Conservation (phyloP, 2,329 filamentous ascomycete species). For the Sporothrix protearum region DNA sequence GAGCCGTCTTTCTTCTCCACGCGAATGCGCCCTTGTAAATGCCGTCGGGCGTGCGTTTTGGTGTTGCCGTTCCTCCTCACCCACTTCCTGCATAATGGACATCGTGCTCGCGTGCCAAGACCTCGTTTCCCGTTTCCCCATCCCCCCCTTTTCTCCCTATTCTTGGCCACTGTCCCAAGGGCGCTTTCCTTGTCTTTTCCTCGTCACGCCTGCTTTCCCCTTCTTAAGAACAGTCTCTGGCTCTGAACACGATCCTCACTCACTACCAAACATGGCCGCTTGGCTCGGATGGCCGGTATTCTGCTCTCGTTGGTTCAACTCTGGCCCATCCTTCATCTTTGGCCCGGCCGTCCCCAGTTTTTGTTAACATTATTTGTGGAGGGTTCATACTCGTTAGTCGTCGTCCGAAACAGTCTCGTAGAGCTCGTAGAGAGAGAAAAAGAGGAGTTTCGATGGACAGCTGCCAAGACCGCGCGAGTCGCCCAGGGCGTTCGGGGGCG, state of each 20-base stretch:
- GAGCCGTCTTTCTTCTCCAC: not conserved
- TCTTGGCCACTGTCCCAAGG: not conserved
- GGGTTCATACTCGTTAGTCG: not conserved
- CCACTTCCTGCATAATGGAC: not conserved
- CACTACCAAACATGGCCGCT: not conserved
- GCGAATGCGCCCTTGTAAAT: not conserved
- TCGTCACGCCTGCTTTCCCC: not conserved
- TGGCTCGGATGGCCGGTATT: not conserved
- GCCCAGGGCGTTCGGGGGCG: not conserved
- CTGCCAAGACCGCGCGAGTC: constrained; percentile 10
- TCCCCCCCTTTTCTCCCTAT: constrained; percentile 3
- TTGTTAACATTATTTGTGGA: not conserved
- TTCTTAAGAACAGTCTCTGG: not conserved
- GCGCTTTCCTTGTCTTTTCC: not conserved
- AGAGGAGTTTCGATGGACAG: constrained; percentile 4
- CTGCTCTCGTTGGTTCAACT: not conserved
- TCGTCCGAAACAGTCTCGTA: too few species aligned
- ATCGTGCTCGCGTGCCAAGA: constrained; percentile 21
- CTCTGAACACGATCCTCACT: not conserved
- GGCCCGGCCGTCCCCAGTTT: not conserved
- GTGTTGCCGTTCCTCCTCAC: not conserved
- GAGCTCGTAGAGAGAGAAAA: too few species aligned
- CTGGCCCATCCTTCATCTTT: not conserved
- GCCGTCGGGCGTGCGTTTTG: not conserved
- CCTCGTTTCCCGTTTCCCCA: constrained; percentile 17